Evolutionary conservation across 2,329 filamentous ascomycete genomes (phyloP).

Genomic region (Fusarium ambrosium): DNA sequence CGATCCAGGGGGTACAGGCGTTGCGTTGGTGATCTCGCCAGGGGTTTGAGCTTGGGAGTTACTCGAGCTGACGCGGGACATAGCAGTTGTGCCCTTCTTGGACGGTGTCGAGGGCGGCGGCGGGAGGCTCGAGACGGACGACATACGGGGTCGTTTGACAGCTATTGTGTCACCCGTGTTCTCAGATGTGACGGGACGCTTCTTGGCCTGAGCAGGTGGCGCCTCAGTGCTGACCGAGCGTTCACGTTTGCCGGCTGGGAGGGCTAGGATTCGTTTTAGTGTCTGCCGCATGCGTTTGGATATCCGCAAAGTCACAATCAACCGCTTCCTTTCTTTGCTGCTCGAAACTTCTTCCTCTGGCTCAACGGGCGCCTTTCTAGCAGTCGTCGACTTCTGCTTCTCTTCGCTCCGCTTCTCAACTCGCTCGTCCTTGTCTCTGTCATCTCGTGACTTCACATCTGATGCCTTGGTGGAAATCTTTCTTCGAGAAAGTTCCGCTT

Average conservation of each 20-base stretch:
- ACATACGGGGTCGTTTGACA: constrained; percentile 59
- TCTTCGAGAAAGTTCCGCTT: constrained; percentile 55
- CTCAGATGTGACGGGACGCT: constrained; percentile 61
- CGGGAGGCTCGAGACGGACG: constrained; percentile 55
- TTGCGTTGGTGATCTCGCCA: constrained; percentile 56
- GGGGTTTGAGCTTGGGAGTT: constrained; percentile 67
- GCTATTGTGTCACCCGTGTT: constrained; percentile 53
- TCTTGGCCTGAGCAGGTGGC: constrained; percentile 57
- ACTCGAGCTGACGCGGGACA: constrained; percentile 67
- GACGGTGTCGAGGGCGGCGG: constrained; percentile 66
- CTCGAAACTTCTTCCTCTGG: constrained; percentile 51
- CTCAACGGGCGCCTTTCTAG: constrained; percentile 46
- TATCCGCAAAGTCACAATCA: constrained; percentile 64
- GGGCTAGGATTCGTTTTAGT: constrained; percentile 61
- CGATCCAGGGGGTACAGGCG: constrained; percentile 46
- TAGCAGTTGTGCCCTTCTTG: constrained; percentile 63
- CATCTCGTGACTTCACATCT: constrained; percentile 33
- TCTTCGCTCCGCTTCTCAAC: constrained; percentile 39
- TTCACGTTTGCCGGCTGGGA: constrained; percentile 53
- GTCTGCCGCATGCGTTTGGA: constrained; percentile 61
- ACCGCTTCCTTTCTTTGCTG: constrained; percentile 42
- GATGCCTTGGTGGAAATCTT: constrained; percentile 47
- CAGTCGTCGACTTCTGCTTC: constrained; percentile 33
- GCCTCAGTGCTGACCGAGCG: constrained; percentile 58
- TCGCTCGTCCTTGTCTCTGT: constrained; percentile 38